Base-by-base conservation (phyloP, 2,329 filamentous ascomycete genomes). In the Cladosporium sp. region DNA sequence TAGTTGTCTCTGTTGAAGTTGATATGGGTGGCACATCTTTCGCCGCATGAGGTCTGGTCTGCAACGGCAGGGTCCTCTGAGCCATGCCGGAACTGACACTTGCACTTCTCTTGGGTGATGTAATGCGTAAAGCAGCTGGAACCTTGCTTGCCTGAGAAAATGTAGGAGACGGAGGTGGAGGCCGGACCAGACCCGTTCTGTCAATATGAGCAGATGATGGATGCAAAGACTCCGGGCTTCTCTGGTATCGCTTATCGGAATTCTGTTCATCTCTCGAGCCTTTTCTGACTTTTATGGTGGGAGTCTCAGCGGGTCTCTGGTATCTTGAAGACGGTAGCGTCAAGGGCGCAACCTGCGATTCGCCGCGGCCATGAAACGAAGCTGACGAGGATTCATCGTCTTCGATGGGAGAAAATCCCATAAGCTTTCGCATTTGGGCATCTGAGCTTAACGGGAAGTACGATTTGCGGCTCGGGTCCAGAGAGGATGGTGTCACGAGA, bases 361-460 rank as follows among this genome's bases (percentile, higher is more conserved):
- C 28, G n/a, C 10, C 28, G 25, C 28, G 45, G 19, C 3, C 15
- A 2, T 39, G 22, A 10, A 17, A 20, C n/a, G 37, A 9, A 6
- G 8, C 24, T 1, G 12, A 34, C 7, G 28, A 24, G 24, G 34
- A 8, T 10, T 53, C 36, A 7, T 15, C 50, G 15, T 55, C 52
- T 13, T 55, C 52, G 5, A 47, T 42, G 3, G 50, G 36, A 24
- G 50, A 53, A 15, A 53, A 47, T 12, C 52, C 52, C 32, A 55
- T 55, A n/a, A 55, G 40, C 28, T 44, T 20, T 22, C 52, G 40
- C 42, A 55, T 55, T 10, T 55, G 52, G 1, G 40, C 28, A 37
- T 55, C 52, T 19, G 19, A 17, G 40, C 52, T 55, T 28, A 55
- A 42, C 12, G 52, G 52, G 28, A 55, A 55, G 34, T 55, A 55